Evolutionary conservation across 2,329 filamentous ascomycete genomes (phyloP).

Genomic region (Clarireedia monteithiana): DNA sequence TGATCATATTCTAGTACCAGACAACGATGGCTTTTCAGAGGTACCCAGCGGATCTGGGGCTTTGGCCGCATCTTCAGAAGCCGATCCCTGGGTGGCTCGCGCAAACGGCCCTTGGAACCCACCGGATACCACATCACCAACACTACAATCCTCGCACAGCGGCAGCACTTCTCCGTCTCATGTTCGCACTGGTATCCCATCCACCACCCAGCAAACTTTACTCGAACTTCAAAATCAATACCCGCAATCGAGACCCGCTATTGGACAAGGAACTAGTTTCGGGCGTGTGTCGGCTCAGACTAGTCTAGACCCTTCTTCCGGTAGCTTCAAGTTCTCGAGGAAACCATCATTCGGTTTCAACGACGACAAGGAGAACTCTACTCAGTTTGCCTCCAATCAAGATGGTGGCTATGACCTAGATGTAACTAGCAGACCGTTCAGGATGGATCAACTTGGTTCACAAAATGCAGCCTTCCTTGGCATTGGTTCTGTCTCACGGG

Average conservation of each 20-base stretch:
- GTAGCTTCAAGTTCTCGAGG: conserved; percentile 33
- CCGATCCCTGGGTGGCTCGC: conserved; percentile 51
- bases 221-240: conserved; percentile 36
- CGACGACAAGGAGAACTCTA: conserved; percentile 27
- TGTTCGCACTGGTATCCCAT: conserved; percentile 41
- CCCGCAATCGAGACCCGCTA: conserved; percentile 36
- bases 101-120: conserved; percentile 51
- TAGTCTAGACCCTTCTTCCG: conserved; percentile 38
- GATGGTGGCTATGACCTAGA: conserved; percentile 23
- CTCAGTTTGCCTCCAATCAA: conserved; percentile 14
- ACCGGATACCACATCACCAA: conserved; percentile 37
- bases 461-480: conserved; percentile 37
- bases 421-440: conserved; percentile 15
- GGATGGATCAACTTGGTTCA: conserved; percentile 27
- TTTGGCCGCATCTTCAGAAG: conserved; percentile 60
- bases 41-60: conserved; percentile 62
- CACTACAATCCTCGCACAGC: conserved; percentile 36
- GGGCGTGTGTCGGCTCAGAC: conserved; percentile 31
- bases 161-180: conserved; percentile 52
- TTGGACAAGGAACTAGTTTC: conserved; percentile 34
- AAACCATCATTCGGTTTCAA: conserved; percentile 23
- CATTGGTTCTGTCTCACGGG: conserved; percentile 41
- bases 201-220: conserved; percentile 29
- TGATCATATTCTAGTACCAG: conserved; percentile 26
- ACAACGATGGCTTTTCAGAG: conserved; percentile 37